These are phyloP conservation scores for Chlamydomonas incerta DNA, from an alignment of 139 green algal species.

Conservation along the genomic window DNA sequence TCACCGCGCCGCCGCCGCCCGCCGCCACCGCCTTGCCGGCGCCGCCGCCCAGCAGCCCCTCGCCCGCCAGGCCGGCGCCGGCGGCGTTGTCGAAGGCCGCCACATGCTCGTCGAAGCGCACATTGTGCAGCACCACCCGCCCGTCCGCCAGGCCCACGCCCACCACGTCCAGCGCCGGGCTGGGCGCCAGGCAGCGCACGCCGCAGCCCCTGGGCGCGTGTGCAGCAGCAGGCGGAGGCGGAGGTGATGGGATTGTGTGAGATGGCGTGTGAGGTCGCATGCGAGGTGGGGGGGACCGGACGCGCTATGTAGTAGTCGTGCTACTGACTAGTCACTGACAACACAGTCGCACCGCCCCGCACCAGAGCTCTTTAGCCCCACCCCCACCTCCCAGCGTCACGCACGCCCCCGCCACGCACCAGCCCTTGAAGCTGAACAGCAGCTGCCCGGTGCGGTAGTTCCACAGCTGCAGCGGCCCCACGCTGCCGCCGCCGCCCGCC, in stretches of 20 bases:
- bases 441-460: constrained; percentile 84
- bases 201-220: constrained; percentile 50
- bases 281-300: neutral
- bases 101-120: constrained; percentile 75
- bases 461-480: constrained; percentile 89
- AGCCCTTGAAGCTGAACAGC: constrained; percentile 85
- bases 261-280: neutral
- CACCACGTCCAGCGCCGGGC: constrained; percentile 94
- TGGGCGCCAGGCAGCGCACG: constrained; percentile 76
- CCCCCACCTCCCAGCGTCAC: neutral
- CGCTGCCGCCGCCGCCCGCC: constrained; percentile 7
- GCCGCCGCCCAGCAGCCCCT: constrained; percentile 33
- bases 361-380: too few relatives aligned
- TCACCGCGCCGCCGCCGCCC: constrained; percentile 12
- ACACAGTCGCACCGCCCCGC: too few relatives aligned
- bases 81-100: constrained; percentile 77
- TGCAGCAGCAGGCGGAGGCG: neutral
- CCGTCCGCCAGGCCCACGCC: constrained; percentile 92
- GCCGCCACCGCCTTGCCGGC: constrained; percentile 22
- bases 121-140: constrained; percentile 86
- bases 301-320: too few relatives aligned
- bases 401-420: constrained; percentile 33
- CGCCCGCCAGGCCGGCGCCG: constrained; percentile 66
- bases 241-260: neutral
- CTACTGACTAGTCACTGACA: too few relatives aligned